Evolutionary conservation across 1,284 basidiomycete species (phyloP).

Genomic region (Rhodotorula sp.): DNA sequence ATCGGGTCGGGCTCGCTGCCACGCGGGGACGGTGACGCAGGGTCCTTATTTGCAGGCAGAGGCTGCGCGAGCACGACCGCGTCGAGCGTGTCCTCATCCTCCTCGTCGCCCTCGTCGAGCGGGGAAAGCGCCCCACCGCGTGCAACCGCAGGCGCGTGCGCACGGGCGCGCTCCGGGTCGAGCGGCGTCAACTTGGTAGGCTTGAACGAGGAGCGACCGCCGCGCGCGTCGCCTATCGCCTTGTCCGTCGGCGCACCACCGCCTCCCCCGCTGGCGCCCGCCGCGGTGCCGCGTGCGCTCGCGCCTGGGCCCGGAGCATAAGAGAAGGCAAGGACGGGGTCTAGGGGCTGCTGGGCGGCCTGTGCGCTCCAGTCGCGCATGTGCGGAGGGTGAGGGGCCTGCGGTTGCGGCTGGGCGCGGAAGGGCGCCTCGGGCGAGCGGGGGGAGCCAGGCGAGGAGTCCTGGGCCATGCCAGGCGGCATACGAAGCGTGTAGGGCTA

Average conservation of each 20-base stretch:
- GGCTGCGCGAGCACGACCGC: not conserved
- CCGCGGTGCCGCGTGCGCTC: not conserved
- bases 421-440: not conserved
- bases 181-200: too few relatives aligned
- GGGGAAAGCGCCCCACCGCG: not conserved
- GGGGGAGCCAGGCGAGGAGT: not conserved
- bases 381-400: not conserved
- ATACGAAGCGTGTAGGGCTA: not conserved
- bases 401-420: not conserved
- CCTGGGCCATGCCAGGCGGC: not conserved
- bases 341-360: not conserved
- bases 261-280: not conserved
- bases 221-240: not conserved
- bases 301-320: not conserved
- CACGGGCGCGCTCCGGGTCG: not conserved
- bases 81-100: not conserved
- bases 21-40: not conserved
- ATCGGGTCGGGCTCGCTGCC: not conserved
- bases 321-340: not conserved
- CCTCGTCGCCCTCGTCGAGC: not conserved
- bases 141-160: not conserved
- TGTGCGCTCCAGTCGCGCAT: not conserved
- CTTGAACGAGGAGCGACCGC: not conserved
- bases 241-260: too few relatives aligned
- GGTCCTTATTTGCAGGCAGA: too few relatives aligned